phyloP scores from a whole-genome alignment of 768 basidiomycete genomes.

The Multifurca ochricompacta region DNA sequence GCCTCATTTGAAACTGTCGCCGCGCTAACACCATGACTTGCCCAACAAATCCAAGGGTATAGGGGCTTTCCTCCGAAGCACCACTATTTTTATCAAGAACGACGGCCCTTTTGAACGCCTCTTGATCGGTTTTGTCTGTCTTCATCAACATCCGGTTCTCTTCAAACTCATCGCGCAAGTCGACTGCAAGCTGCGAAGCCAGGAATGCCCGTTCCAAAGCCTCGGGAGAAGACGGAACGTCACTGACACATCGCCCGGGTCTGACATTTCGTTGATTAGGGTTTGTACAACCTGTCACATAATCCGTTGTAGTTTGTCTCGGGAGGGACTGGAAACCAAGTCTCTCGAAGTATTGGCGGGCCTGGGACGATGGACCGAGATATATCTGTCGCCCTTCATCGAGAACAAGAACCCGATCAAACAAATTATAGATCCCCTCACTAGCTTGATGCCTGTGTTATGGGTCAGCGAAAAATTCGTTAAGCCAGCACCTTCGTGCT shows the following conservation, averaged over 20 bases:
- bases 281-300: slow-evolving; percentile 74
- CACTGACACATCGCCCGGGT: slow-evolving; percentile 43
- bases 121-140: slow-evolving; percentile 57
- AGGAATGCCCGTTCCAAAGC: slow-evolving; percentile 58
- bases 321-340: slow-evolving; percentile 69
- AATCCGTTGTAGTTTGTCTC: slow-evolving; percentile 81
- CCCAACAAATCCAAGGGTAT: slow-evolving; percentile 68
- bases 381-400: slow-evolving; percentile 76
- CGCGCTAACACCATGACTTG: slow-evolving; percentile 66
- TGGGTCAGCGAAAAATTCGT: background rate
- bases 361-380: slow-evolving; percentile 66
- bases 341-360: slow-evolving; percentile 69
- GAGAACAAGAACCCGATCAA: slow-evolving; percentile 85
- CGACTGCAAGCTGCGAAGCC: slow-evolving; percentile 36
- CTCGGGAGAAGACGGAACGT: slow-evolving; percentile 60
- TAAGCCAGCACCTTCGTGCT: slow-evolving; percentile 22
- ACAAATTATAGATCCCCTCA: slow-evolving; percentile 66
- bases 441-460: slow-evolving; percentile 48
- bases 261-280: slow-evolving; percentile 75
- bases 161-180: slow-evolving; percentile 38
- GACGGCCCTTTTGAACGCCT: slow-evolving; percentile 68
- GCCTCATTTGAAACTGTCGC: slow-evolving; percentile 63
- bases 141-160: slow-evolving; percentile 51
- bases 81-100: slow-evolving; percentile 69
- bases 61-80: slow-evolving; percentile 71